Base-by-base conservation (phyloP, 352 stramenopile genomes). In the Phytophthora uliginosa region DNA sequence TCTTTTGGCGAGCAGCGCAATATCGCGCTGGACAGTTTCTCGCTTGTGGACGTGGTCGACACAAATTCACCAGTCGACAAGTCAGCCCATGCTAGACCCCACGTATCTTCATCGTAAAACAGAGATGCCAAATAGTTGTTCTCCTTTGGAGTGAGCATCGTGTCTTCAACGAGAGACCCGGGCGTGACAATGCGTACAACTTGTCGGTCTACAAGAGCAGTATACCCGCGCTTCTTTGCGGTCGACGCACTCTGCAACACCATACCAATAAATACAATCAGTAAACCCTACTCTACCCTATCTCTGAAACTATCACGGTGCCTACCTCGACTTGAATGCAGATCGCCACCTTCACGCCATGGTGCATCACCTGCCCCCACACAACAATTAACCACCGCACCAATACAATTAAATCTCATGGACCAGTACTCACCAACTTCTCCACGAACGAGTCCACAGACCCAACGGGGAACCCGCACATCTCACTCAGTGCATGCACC, bases 1-100 rank as follows among this genome's bases (percentile, higher is more conserved):
- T 95, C 88, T 67, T 86, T 88, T 13, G 88, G 88, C 0, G 76
- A 84, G 54, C 87, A 93, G 2, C 88, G 76, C 57, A 90, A 58
- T 42, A 95, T 75, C 2, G 84, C 82, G 33, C 79, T 92, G 7
- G 72, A 73, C 3, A 95, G 72, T 34, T 91, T 84, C 7, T 95
- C 88, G 5, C 55, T 77, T 0, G 84, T 86, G 0, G 86, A 76
- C 0, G 76, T 88, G 6, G 87, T 89, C 1, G 82, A 90, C 1
- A 93, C 76, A 58, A 95, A 95, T 63, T 95, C 88, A 6, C 88
- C 88, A 4, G 88, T 95, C 0, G 88, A 95, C 34, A 95, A 60
- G 47, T 95, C 88, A 2, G 88, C 81, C 86, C 86, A 95, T 7
- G 88, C 88, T 22, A 95, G 58, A 1, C 87, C 84, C 82, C 83